Conservation (phyloP, 345 rosid genomes). For the Leavenworthia alabamica region DNA sequence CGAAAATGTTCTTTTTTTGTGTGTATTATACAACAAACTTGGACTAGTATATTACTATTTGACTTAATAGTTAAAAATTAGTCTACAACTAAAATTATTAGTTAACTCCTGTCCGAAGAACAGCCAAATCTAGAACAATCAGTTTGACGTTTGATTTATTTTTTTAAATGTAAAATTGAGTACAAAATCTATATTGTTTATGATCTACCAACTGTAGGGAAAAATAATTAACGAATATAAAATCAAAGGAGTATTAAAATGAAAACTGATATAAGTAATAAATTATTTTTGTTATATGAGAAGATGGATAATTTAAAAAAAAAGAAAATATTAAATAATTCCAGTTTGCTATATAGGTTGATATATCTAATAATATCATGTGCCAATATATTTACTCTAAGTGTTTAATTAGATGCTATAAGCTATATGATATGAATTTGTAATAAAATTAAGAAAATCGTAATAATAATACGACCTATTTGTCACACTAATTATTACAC, state of each 20-base stretch:
- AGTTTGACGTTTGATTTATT: not conserved
- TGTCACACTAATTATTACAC: slow-evolving; percentile 18
- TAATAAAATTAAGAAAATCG: slow-evolving; percentile 1
- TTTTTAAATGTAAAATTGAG: not conserved
- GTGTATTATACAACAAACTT: not conserved
- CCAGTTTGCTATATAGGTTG: not conserved
- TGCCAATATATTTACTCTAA: slow-evolving; percentile 24
- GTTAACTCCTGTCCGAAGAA: not conserved
- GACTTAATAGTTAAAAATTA: not conserved
- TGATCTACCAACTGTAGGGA: not conserved
- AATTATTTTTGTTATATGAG: not conserved
- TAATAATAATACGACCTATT: slow-evolving; percentile 6
- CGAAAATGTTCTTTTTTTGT: not conserved
- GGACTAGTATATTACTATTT: not conserved
- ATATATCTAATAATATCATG: not conserved
- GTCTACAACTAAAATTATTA: not conserved
- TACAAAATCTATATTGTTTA: not conserved
- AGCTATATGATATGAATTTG: not conserved
- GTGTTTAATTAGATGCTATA: too few species aligned
- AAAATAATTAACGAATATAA: not conserved
- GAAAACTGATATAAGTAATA: not conserved
- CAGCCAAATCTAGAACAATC: not conserved
- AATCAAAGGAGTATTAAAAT: not conserved
- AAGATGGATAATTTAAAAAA: not conserved
- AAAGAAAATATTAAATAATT: not conserved